Conservation (phyloP, 2,329 filamentous ascomycete species). For the Fusarium zealandicum region DNA sequence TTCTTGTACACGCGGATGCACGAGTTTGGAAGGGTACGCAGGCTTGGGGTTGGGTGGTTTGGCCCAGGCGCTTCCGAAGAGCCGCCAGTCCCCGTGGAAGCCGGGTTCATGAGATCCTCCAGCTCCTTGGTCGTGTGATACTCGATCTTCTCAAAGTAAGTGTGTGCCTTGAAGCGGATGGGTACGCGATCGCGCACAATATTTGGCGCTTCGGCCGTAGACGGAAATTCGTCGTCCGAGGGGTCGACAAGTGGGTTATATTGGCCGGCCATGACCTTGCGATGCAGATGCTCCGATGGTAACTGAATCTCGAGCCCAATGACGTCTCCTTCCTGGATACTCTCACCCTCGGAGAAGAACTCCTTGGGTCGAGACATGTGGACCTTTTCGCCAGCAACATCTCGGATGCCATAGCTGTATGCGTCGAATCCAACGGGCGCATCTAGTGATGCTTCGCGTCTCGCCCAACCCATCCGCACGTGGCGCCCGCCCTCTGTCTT, state of each 20-base stretch:
- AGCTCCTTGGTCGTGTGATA: slow-evolving; percentile 88
- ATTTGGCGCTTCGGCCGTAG: slow-evolving; percentile 70
- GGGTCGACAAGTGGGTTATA: slow-evolving; percentile 87
- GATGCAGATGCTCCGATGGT: slow-evolving; percentile 83
- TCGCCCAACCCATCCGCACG: slow-evolving; percentile 86
- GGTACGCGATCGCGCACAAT: slow-evolving; percentile 95
- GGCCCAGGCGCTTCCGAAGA: slow-evolving; percentile 70
- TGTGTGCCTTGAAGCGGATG: slow-evolving; percentile 90
- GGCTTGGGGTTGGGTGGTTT: slow-evolving; percentile 74
- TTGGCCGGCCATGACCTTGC: slow-evolving; percentile 84
- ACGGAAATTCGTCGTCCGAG: slow-evolving; percentile 62
- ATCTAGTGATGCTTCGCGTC: slow-evolving; percentile 81
- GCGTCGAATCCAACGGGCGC: slow-evolving; percentile 86
- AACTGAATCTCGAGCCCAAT: slow-evolving; percentile 93
- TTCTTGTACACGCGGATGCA: slow-evolving; percentile 94
- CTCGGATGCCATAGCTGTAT: slow-evolving; percentile 93
- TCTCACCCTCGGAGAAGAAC: slow-evolving; percentile 80
- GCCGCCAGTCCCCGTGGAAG: slow-evolving; percentile 54
- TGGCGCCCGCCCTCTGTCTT: slow-evolving; percentile 62
- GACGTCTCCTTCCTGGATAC: slow-evolving; percentile 88
- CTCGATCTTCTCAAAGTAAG: slow-evolving; percentile 93
- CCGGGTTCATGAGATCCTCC: slow-evolving; percentile 81
- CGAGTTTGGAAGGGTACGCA: slow-evolving; percentile 86
- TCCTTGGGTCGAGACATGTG: slow-evolving; percentile 93
- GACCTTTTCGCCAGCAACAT: slow-evolving; percentile 88